Evolutionary conservation across 1,139 yeast species (phyloP).

Genomic region (Diutina sp.): DNA sequence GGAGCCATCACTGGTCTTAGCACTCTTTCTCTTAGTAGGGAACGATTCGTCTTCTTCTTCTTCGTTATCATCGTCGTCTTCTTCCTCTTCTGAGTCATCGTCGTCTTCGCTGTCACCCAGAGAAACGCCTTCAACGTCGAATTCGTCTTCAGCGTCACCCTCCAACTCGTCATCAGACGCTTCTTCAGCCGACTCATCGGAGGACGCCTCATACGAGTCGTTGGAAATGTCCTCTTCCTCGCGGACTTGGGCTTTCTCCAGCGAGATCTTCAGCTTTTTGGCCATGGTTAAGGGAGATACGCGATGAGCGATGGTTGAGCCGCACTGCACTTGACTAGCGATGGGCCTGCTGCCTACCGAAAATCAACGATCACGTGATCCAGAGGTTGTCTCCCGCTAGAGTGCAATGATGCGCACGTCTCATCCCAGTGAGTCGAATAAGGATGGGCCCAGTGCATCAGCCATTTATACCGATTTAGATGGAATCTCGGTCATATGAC

Average conservation of each 20-base stretch:
- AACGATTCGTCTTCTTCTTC: slow-evolving; percentile 17
- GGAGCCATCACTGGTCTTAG: slow-evolving; percentile 52
- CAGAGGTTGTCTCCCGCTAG: too few relatives aligned
- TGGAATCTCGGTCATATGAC: background rate
- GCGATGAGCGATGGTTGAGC: background rate
- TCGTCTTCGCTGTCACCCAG: slow-evolving; percentile 6
- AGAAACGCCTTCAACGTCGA: slow-evolving; percentile 5
- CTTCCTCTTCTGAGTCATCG: slow-evolving; percentile 11
- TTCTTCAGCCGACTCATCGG: background rate
- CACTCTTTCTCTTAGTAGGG: slow-evolving; percentile 42
- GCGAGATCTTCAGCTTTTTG: slow-evolving; percentile 11
- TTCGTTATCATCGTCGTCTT: slow-evolving; percentile 10
- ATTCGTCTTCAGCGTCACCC: slow-evolving; percentile 1
- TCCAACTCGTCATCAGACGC: slow-evolving; percentile 5
- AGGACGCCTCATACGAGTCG: background rate
- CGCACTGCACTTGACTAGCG: background rate
- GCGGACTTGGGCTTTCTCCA: slow-evolving; percentile 6
- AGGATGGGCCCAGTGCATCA: background rate
- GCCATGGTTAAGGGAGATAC: background rate
- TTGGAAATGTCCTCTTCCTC: background rate
- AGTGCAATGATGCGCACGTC: background rate
- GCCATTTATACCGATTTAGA: too few relatives aligned
- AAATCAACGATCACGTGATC: background rate
- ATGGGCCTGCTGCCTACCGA: background rate
- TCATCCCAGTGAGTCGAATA: background rate